A percentile compares a stretch with the other conserved stretches of the same genome.
These are phyloP conservation scores for Aureobasidium leucospermi DNA, from an alignment of 2,329 filamentous ascomycete species.

Conservation along the genomic window DNA sequence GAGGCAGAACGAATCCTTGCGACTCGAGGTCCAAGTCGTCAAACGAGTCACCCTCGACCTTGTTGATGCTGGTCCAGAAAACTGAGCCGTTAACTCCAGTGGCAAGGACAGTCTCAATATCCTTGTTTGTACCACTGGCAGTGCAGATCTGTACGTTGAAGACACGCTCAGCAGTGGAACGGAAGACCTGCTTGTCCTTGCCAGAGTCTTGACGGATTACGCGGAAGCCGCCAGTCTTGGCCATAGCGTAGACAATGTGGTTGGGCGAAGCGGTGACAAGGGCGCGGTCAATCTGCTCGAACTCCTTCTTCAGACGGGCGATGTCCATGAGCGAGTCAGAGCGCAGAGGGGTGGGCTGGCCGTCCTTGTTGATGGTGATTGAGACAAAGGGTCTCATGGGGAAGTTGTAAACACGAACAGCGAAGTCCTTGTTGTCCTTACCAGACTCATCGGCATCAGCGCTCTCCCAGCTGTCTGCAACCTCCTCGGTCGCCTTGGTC, in stretches of 20 bases:
- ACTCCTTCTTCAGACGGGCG: slow-evolving; percentile 91
- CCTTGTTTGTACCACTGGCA: slow-evolving; percentile 49
- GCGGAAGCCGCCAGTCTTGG: slow-evolving; percentile 80
- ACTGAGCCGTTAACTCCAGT: slow-evolving; percentile 92
- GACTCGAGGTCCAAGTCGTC: slow-evolving; percentile 73
- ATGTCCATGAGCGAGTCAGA: slow-evolving; percentile 84
- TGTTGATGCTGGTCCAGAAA: slow-evolving; percentile 84
- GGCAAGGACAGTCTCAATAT: slow-evolving; percentile 75
- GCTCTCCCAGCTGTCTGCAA: slow-evolving; percentile 89
- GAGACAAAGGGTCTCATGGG: slow-evolving; percentile 95
- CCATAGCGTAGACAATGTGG: slow-evolving; percentile 91
- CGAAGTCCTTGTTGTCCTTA: slow-evolving; percentile 59
- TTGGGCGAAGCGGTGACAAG: slow-evolving; percentile 81
- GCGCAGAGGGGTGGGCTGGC: slow-evolving; percentile 57
- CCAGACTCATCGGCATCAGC: slow-evolving; percentile 64
- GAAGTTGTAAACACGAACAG: slow-evolving; percentile 79
- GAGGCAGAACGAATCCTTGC: slow-evolving; percentile 82
- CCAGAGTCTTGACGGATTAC: slow-evolving; percentile 94
- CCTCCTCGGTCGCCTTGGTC: slow-evolving; percentile 46
- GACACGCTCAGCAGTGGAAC: slow-evolving; percentile 82
- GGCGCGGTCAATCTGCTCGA: slow-evolving; percentile 93
- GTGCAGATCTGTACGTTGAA: slow-evolving; percentile 87
- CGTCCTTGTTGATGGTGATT: slow-evolving; percentile 60
- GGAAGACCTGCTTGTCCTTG: slow-evolving; percentile 84
- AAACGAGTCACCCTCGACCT: slow-evolving; percentile 66